Conservation (phyloP, 768 basidiomycete species). For the Clavaria fumosa region DNA sequence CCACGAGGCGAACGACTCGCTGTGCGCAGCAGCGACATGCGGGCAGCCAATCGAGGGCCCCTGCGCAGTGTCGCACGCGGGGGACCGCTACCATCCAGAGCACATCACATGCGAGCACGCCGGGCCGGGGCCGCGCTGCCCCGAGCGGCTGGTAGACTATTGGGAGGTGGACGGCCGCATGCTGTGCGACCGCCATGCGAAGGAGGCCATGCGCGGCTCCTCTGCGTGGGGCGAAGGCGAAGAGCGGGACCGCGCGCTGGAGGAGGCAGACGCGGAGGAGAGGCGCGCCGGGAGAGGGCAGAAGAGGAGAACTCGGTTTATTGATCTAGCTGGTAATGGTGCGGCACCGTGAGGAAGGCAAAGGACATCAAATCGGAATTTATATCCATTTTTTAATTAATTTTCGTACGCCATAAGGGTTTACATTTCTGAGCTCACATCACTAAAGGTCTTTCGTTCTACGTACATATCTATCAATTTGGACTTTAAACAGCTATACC, state of each 20-base stretch:
- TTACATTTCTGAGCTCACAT: background rate
- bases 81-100: slow-evolving; percentile 75
- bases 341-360: no score
- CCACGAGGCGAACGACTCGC: slow-evolving; percentile 79
- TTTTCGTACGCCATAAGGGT: no score
- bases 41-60: slow-evolving; percentile 87
- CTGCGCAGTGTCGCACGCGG: slow-evolving; percentile 74
- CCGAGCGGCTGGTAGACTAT: slow-evolving; percentile 58
- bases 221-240: no score
- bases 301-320: background rate
- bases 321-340: background rate
- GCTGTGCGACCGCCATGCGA: slow-evolving; percentile 75
- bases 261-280: background rate
- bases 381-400: no score
- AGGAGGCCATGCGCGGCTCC: no score
- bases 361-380: no score
- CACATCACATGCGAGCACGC: slow-evolving; percentile 74
- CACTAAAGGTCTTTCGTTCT: background rate
- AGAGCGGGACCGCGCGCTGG: background rate
- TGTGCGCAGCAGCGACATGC: slow-evolving; percentile 67
- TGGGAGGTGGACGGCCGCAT: slow-evolving; percentile 80
- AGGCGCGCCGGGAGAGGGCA: background rate
- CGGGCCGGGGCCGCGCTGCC: slow-evolving; percentile 29
- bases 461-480: background rate
- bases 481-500: no score